Percentiles rank a stretch among this genome's conserved stretches.
Conservation (phyloP, 2,329 filamentous ascomycete species). For the Aspergillus clavatus region DNA sequence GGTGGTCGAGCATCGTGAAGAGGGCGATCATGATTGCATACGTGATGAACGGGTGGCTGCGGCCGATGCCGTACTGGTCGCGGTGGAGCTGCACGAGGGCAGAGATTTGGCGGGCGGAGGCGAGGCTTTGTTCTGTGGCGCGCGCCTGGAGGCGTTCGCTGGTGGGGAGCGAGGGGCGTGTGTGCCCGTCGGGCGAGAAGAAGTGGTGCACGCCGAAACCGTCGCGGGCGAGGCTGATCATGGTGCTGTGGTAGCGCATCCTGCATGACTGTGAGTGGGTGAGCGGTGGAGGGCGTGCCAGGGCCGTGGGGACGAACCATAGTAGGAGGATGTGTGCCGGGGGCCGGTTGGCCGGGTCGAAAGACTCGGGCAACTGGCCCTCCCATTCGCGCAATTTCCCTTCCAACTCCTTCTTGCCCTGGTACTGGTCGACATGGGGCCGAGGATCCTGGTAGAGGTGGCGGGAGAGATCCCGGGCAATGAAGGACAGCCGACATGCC, state of each 20-base stretch:
- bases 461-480: conserved; percentile 17
- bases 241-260: conserved; percentile 23
- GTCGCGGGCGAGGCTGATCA: conserved; percentile 25
- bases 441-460: conserved; percentile 1
- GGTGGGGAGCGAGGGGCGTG: not conserved
- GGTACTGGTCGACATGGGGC: not conserved
- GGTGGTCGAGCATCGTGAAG: conserved; percentile 20
- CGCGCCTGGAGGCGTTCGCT: not conserved
- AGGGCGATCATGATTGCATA: conserved; percentile 25
- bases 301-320: conserved; percentile 6
- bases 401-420: conserved; percentile 11
- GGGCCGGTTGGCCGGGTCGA: conserved; percentile 1
- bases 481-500: conserved; percentile 15
- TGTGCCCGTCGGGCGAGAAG: conserved; percentile 1
- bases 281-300: not conserved
- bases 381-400: conserved; percentile 13
- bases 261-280: conserved; percentile 8
- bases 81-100: conserved; percentile 18
- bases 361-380: conserved; percentile 4
- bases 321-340: conserved; percentile 15
- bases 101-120: conserved; percentile 21
- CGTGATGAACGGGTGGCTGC: conserved; percentile 24
- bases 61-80: conserved; percentile 22
- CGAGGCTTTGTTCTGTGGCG: conserved; percentile 9
- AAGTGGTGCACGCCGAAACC: conserved; percentile 7